phyloP scores from a whole-genome alignment of 2,329 filamentous ascomycete genomes.

The Colletotrichum godetiae region DNA sequence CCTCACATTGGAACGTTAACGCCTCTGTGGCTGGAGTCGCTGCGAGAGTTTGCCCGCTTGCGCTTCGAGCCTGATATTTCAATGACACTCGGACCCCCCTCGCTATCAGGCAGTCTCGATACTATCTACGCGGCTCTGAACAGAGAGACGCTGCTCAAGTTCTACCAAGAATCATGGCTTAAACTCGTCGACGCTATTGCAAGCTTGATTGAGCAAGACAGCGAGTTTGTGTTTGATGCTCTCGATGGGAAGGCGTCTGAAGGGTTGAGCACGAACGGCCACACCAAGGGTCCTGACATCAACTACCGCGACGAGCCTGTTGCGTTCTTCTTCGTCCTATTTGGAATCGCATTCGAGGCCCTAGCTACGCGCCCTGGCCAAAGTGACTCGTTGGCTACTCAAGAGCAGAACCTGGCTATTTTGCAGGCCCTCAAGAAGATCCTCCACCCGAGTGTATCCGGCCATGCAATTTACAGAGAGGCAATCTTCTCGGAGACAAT shows the following conservation, averaged over 20 bases:
- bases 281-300: conserved; percentile 79
- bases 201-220: conserved; percentile 96
- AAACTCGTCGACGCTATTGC: conserved; percentile 97
- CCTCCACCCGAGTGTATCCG: conserved; percentile 90
- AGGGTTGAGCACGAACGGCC: conserved; percentile 58
- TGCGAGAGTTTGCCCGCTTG: conserved; percentile 92
- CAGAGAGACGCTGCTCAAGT: conserved; percentile 89
- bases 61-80: conserved; percentile 98
- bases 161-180: conserved; percentile 98
- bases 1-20: conserved; percentile 92
- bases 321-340: conserved; percentile 98
- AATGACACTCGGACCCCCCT: conserved; percentile 84
- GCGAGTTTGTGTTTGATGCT: conserved; percentile 96
- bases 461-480: conserved; percentile 95
- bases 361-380: conserved; percentile 82
- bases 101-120: conserved; percentile 86
- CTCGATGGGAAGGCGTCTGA: conserved; percentile 83
- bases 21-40: conserved; percentile 91
- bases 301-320: conserved; percentile 98
- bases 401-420: conserved; percentile 87
- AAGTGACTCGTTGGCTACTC: conserved; percentile 74
- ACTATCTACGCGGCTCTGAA: conserved; percentile 96
- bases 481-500: conserved; percentile 97
- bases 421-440: conserved; percentile 95
- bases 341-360: conserved; percentile 95